Conservation (phyloP, 371 early-diverging fungal genomes). For the Lichtheimia corymbifera region DNA sequence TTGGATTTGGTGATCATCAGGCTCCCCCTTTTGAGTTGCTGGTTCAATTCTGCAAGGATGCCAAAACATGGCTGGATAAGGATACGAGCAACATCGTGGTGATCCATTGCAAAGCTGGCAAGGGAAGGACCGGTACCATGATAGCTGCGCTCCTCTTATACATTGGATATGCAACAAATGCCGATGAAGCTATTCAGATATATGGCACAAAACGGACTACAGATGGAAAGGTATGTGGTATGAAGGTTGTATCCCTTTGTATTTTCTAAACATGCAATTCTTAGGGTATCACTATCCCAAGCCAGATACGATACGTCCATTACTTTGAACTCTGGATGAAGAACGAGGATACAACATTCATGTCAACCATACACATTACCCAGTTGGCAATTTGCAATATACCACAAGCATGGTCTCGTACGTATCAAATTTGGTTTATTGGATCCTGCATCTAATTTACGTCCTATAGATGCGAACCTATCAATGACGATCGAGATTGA, state of each 20-base stretch:
- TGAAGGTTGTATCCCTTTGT: too few species aligned
- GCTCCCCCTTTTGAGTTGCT: constrained; percentile 64
- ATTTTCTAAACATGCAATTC: background rate
- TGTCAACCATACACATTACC: too few species aligned
- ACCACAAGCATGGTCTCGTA: too few species aligned
- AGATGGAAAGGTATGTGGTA: constrained; percentile 46
- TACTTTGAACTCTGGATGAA: constrained; percentile 57
- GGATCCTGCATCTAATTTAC: too few species aligned
- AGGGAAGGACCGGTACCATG: constrained; percentile 77
- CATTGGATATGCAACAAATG: constrained; percentile 33
- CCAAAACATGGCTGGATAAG: constrained; percentile 52
- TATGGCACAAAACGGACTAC: constrained; percentile 59
- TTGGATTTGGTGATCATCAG: constrained; percentile 70
- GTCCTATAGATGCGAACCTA: too few species aligned
- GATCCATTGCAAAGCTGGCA: constrained; percentile 81
- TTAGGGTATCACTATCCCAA: constrained; percentile 71
- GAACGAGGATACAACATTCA: background rate
- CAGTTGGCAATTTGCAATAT: too few species aligned
- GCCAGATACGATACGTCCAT: constrained; percentile 62
- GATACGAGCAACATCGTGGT: constrained; percentile 57
- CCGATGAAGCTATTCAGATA: constrained; percentile 55
- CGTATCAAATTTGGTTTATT: too few species aligned
- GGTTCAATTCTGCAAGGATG: constrained; percentile 59
- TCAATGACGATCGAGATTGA: too few species aligned
- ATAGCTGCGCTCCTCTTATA: constrained; percentile 62